Evolutionary conservation across 1,284 basidiomycete genomes (phyloP), one percentile per base, ranked within the genome.

Genomic region (Phaffia rhodozyma): DNA sequence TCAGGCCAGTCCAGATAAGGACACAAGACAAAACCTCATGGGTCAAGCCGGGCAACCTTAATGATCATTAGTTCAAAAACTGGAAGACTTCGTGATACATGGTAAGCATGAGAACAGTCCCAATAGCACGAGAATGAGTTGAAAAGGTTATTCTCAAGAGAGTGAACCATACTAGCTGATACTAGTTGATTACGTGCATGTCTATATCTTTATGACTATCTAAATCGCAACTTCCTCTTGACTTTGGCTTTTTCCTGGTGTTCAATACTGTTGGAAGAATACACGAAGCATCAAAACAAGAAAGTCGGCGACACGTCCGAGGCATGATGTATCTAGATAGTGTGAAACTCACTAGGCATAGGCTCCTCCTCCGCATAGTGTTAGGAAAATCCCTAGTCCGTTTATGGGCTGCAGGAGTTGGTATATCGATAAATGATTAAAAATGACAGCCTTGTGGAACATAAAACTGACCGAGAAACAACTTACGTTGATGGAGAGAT

Each of bases 361-460:
- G 70, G 70, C 69, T 23, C 83, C 89, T 20, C 92, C 91, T 34
- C 92, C 92, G 5, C 81, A 68, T 3, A 96, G 80, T 5, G 92
- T 94, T 62, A 93, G 76, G 13, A 80, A 57, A 66, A 96, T 92
- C 1, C 92, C 92, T 38, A 87, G 68, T 21, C 81, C 83, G 72
- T 96, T 96, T 65, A 81, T 81, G 30, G 80, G 77, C 63, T 65
- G 29, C 21, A 20, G 13, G 7, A 47, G 2, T n/a, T 23, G 16
- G 20, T 23, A 30, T 27, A 3, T n/a, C n/a, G 4, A 18, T 23
- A 47, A 43, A 7, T 29, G 1, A 38, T 29, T 1, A 9, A 50
- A 51, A 5, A 16, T 13, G 20, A 25, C 23, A 11, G 54, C 16
- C 13, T 16, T 18, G 23, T 6, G 53, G 43, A 20, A n/a, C 3